Conservation (phyloP, 1,284 basidiomycete species). For the Abortiporus biennis region DNA sequence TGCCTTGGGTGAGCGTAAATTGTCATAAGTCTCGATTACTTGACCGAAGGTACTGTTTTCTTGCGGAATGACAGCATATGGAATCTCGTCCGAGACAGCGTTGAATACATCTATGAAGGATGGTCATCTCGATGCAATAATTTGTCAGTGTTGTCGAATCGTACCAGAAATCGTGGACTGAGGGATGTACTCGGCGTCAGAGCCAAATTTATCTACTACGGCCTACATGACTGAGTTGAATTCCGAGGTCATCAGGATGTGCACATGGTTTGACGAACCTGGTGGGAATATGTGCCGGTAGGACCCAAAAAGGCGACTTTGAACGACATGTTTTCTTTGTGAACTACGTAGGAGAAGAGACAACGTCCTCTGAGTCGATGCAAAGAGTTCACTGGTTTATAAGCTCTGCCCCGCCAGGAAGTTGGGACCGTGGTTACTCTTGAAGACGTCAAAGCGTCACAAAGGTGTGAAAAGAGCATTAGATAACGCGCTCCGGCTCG, state of each 20-base stretch:
- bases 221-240: constrained; percentile 59
- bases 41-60: constrained; percentile 72
- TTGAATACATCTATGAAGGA: constrained; percentile 46
- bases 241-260: neutral
- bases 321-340: constrained; percentile 12
- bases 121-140: neutral
- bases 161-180: constrained; percentile 50
- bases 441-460: too few species aligned
- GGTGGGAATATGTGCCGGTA: constrained; percentile 71
- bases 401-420: too few species aligned
- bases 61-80: constrained; percentile 61
- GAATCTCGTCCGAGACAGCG: constrained; percentile 33
- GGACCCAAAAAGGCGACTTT: constrained; percentile 55
- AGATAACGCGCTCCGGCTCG: too few species aligned
- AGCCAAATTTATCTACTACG: constrained; percentile 50
- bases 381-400: too few species aligned
- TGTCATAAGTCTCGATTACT: constrained; percentile 71
- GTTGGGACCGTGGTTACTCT: too few species aligned
- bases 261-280: constrained; percentile 37
- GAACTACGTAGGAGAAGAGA: too few species aligned
- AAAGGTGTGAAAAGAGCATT: too few species aligned
- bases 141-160: neutral
- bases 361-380: too few species aligned
- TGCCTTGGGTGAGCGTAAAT: constrained; percentile 37
- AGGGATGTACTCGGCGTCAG: constrained; percentile 44